Evolutionary conservation across 1,284 basidiomycete genomes (phyloP).

Genomic region (Hemileia vastatrix): DNA sequence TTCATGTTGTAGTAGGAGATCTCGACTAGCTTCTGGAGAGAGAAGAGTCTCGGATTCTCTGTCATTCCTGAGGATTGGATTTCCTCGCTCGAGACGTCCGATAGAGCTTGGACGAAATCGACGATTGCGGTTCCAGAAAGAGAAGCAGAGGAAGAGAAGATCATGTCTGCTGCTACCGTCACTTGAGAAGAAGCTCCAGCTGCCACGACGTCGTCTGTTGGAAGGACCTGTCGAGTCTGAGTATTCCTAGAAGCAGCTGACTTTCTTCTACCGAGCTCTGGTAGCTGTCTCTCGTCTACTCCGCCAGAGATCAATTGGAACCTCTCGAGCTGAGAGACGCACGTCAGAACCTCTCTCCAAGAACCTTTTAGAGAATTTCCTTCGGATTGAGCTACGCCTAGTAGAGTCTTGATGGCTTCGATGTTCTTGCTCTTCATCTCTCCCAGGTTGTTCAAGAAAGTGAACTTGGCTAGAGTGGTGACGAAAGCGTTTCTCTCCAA

Average conservation of each 20-base stretch:
- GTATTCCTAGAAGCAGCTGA: conserved; percentile 45
- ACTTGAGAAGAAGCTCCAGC: conserved; percentile 38
- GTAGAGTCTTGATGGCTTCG: conserved; percentile 42
- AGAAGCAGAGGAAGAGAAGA: conserved; percentile 35
- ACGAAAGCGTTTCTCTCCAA: conserved; percentile 44
- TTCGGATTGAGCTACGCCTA: conserved; percentile 42
- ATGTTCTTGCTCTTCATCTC: conserved; percentile 45
- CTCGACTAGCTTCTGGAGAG: conserved; percentile 43
- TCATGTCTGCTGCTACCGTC: conserved; percentile 40
- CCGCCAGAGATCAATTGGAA: conserved; percentile 44
- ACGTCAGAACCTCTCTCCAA: conserved; percentile 43
- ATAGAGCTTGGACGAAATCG: conserved; percentile 43
- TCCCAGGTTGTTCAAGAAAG: conserved; percentile 43
- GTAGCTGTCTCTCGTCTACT: conserved; percentile 54
- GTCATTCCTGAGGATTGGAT: conserved; percentile 43
- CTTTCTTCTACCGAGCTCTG: conserved; percentile 70
- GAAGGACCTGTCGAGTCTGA: conserved; percentile 26
- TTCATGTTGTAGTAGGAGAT: conserved; percentile 45
- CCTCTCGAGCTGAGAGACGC: conserved; percentile 42
- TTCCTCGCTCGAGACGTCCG: conserved; percentile 44
- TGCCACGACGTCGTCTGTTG: conserved; percentile 39
- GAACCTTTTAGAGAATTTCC: conserved; percentile 42
- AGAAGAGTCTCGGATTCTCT: conserved; percentile 41
- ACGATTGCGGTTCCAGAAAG: conserved; percentile 42
- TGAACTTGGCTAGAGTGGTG: conserved; percentile 44